Evolutionary conservation across 768 basidiomycete genomes (phyloP), one percentile per base, ranked within the genome.

Genomic region (Vararia minispora): DNA sequence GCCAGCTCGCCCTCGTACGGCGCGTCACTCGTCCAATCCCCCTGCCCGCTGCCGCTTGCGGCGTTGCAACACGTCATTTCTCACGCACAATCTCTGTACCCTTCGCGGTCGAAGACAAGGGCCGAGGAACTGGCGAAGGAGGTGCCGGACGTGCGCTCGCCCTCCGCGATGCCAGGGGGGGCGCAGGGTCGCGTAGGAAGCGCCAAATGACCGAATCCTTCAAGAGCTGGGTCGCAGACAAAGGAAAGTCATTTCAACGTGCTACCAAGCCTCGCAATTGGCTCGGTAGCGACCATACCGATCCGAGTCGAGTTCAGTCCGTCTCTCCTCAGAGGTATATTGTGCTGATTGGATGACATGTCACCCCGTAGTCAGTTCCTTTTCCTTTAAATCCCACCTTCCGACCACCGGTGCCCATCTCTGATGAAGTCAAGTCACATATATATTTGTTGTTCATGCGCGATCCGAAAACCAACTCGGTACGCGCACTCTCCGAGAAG

Each of bases 321-420:
- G 46, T 56, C 54, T 53, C n/a, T 50, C 5, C 28, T 29, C 28
- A 45, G 20, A n/a, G n/a, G n/a, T n/a, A n/a, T n/a, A n/a, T n/a
- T 40, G 23, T 34, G 13, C n/a, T 3, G 11, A 23, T 20, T 10
- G 31, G 18, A 16, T 40, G 41, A 23, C 31, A 41, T 33, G 22
- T 45, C 21, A 35, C 27, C 39, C 34, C 45, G 33, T 41, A 14
- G 39, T 39, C 41, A 47, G 22, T 44, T 35, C 88, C 87, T 0
- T 91, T 91, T 55, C 85, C 86, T 10, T 64, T 85, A 59, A 92
- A 94, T 52, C 75, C 75, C 5, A 75, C 81, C 1, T 94, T 91
- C 60, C 73, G 71, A 48, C 89, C 90, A 5, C 83, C 82, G 9
- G 58, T 74, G 5, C 88, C 89, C 5, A 60, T 87, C 33, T 81